Base-by-base conservation (phyloP, 345 rosid species). In the Dimocarpus longan region DNA sequence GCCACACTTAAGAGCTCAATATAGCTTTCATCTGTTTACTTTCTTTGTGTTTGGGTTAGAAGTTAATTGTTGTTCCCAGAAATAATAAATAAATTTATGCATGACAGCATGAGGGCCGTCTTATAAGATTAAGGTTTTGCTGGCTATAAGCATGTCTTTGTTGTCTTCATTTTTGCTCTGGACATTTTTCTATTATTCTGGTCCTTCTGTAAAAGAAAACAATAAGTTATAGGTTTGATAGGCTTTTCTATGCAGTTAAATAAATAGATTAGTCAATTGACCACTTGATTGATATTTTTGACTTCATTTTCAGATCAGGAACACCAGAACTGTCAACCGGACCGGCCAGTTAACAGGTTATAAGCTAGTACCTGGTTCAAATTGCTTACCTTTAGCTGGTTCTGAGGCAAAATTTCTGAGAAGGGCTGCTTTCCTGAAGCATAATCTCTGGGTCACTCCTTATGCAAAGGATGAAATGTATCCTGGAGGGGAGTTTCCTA, bases 401-500 rank as follows among this genome's bases (percentile, higher is more conserved):
- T 82, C 88, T 0, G 93, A 90, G 82, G 97, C 97, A 2, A 87
- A 87, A 71, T 85, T 90, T 79, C 73, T 92, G 65, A 88, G 94
- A 79, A 84, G 93, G 76, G 93, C 96, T 22, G 88, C 96, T 22
- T 90, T 92, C 82, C 75, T 90, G 85, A 89, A 89, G 84, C 97
- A 90, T 74, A 92, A 89, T 69, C 91, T 90, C 28, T 92, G 97
- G 94, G 92, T 92, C 68, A 92, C 94, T 37, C 88, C 87, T 11
- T 90, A 85, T 80, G 78, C 91, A 46, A 87, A 40, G 1, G 89
- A 85, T 50, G 91, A 92, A 78, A 89, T 87, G 90, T 85, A 78
- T 78, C 97, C 94, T 10, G 97, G 93, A 67, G 93, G 97, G 73
- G 93, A 92, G 73, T 91, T 91, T 80, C 97, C 97, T 10, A 89